Evolutionary conservation across 2,329 filamentous ascomycete species (phyloP).

Genomic region (Aureobasidium leucospermi): DNA sequence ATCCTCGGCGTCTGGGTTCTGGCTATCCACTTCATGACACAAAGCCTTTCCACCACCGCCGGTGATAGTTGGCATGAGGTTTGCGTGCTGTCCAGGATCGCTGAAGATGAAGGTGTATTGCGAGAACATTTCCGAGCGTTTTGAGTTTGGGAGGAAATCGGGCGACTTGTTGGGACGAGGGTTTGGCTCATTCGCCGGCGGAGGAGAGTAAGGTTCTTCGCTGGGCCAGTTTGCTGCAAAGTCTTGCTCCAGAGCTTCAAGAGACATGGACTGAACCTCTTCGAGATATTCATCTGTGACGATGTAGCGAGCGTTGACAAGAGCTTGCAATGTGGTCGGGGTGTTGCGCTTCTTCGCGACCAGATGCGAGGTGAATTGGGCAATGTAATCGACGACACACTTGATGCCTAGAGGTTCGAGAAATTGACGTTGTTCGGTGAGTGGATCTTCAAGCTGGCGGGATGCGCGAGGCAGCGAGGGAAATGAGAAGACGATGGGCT

Average conservation of each 20-base stretch:
- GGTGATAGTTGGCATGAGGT: conserved; percentile 65
- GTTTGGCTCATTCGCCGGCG: conserved; percentile 66
- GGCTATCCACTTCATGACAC: conserved; percentile 57
- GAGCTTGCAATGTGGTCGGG: conserved; percentile 74
- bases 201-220: conserved; percentile 63
- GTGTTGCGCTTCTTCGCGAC: conserved; percentile 87
- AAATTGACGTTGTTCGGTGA: conserved; percentile 53
- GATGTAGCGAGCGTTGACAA: conserved; percentile 73
- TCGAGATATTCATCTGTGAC: conserved; percentile 65
- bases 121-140: conserved; percentile 66
- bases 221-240: conserved; percentile 76
- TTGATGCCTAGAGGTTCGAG: conserved; percentile 89
- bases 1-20: conserved; percentile 56
- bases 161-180: conserved; percentile 47
- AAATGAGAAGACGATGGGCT: conserved; percentile 73
- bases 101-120: conserved; percentile 88
- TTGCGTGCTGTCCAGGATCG: conserved; percentile 66
- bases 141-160: conserved; percentile 64
- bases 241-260: conserved; percentile 60
- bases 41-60: conserved; percentile 78
- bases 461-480: conserved; percentile 59
- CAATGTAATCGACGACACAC: conserved; percentile 64
- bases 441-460: conserved; percentile 44
- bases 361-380: conserved; percentile 71
- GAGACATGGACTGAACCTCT: conserved; percentile 13